Base-by-base conservation (phyloP, 768 basidiomycete genomes). In the Daedaleopsis sinensis region DNA sequence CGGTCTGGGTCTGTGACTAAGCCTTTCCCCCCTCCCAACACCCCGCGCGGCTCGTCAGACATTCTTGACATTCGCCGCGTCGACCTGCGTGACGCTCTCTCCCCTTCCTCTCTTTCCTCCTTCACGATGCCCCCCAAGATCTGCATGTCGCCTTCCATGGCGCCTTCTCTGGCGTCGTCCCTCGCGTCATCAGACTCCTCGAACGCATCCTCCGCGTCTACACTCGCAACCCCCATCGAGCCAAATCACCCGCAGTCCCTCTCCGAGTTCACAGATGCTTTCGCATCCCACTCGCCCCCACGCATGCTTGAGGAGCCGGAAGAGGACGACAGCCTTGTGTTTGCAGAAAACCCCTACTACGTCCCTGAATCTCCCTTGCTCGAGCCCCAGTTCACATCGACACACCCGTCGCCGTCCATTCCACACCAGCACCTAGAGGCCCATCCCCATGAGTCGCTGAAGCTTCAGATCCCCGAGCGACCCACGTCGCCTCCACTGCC, bases 1-100 rank as follows among this genome's bases (percentile, higher is more conserved):
- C 68, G 71, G 37, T 61, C 71, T 8, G 65, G 68, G 58, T 72
- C 71, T 13, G 42, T 72, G 27, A 64, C 65, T 57, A 72, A 68
- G 55, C 63, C 66, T 23, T 39, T 50, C 15, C 61, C 61, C 63
- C 55, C 65, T 58, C 58, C 63, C 50, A 58, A 64, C 58, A 59
- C 58, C 21, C 59, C 60, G 48, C 61, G 58, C 53, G 65, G 57
- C 39, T 58, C 63, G 37, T 60, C 62, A 9, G 61, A 63, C 56
- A 61, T 62, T n/a, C 55, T 63, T 38, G 65, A 63, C 62, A 60
- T 60, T 39, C 65, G 62, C 55, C 65, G 65, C 52, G 39, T 47
- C 42, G 44, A 42, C 42, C 58, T 57, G 19, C 58, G 51, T 16
- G 66, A 67, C 50, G 63, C 61, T 19, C 38, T 48, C 53, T 64